Conservation (phyloP, 768 basidiomycete genomes). For the Tubosaeta sp. region DNA sequence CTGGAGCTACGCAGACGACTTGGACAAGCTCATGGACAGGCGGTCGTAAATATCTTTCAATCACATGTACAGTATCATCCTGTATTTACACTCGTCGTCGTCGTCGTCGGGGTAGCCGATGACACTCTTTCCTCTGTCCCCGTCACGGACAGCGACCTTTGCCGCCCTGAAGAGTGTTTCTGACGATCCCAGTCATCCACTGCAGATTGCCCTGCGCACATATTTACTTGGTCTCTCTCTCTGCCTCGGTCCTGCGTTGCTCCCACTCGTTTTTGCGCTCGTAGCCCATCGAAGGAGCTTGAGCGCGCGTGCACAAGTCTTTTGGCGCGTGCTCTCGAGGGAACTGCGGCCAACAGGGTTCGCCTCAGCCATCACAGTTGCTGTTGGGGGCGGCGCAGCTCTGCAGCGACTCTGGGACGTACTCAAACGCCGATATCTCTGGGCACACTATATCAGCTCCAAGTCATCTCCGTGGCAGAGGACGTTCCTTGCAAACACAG, state of each 20-base stretch:
- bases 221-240: conserved; percentile 63
- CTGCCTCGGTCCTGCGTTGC: conserved; percentile 59
- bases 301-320: conserved; percentile 3
- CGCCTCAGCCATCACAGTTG: conserved; percentile 60
- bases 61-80: neutral
- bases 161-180: conserved; percentile 6
- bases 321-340: conserved; percentile 41
- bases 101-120: neutral
- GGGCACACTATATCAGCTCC: conserved; percentile 7
- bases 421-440: conserved; percentile 9
- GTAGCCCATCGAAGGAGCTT: conserved; percentile 24
- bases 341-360: conserved; percentile 64
- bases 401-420: conserved; percentile 44
- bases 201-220: conserved; percentile 59
- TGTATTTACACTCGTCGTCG: neutral
- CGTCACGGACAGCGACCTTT: conserved; percentile 1
- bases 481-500: conserved; percentile 53
- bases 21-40: conserved; percentile 1
- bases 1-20: conserved; percentile 54
- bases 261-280: conserved; percentile 46
- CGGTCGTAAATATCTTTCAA: neutral
- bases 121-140: neutral
- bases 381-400: conserved; percentile 60
- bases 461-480: conserved; percentile 40
- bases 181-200: conserved; percentile 45